Conservation (phyloP, 805 yeast genomes). For the Ogataea chonburiensis region DNA sequence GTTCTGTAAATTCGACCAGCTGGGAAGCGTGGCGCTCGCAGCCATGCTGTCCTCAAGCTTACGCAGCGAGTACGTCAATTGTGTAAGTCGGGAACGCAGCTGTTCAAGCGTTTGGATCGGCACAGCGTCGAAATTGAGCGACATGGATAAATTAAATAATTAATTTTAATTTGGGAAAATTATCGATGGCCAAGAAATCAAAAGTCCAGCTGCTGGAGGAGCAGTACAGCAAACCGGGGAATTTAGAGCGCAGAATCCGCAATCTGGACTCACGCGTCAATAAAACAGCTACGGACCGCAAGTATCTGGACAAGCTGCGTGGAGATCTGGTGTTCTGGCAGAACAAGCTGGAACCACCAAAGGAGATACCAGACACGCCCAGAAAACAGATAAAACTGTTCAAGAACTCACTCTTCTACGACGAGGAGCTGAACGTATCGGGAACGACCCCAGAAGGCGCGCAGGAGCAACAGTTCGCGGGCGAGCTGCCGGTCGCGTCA, state of each 20-base stretch:
- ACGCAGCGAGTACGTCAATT: conserved; percentile 57
- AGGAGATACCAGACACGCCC: too few relatives aligned
- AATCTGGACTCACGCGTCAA: conserved; percentile 11
- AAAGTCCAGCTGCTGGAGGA: conserved; percentile 8
- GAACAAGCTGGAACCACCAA: not conserved
- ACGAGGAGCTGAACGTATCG: conserved; percentile 63
- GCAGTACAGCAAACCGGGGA: conserved; percentile 10
- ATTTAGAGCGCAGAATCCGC: conserved; percentile 14
- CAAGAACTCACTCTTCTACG: conserved; percentile 53
- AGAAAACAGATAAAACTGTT: conserved; percentile 46
- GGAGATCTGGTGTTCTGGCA: conserved; percentile 17
- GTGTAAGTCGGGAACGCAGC: conserved; percentile 59
- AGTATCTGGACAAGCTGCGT: conserved; percentile 19
- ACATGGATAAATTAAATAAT: conserved; percentile 4
- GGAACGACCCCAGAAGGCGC: conserved; percentile 49
- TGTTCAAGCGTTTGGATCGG: conserved; percentile 65
- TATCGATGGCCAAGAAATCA: conserved; percentile 10
- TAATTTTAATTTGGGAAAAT: not conserved
- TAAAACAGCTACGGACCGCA: conserved; percentile 18
- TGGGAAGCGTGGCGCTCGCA: conserved; percentile 41
- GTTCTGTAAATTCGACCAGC: conserved; percentile 69
- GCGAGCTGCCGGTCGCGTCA: not conserved
- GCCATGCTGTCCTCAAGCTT: conserved; percentile 53
- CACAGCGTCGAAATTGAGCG: conserved; percentile 36
- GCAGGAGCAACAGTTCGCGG: conserved; percentile 2